A percentile compares a stretch with the other conserved stretches of the same genome.
Evolutionary conservation across 2,329 filamentous ascomycete genomes (phyloP).

Genomic region (Corniculantispora saksenae): DNA sequence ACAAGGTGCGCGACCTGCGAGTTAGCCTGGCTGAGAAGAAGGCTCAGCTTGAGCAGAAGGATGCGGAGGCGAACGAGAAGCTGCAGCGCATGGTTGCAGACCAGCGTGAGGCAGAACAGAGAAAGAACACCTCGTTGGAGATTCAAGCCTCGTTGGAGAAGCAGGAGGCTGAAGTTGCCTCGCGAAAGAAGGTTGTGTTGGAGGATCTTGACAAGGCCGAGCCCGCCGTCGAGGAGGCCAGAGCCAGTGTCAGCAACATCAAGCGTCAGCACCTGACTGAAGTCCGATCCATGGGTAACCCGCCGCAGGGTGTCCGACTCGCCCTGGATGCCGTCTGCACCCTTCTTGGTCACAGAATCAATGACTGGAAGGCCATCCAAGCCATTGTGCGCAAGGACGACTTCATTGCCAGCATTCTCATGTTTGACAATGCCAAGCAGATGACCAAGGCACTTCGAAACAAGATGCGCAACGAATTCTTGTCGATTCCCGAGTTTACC

Average conservation of each 20-base stretch:
- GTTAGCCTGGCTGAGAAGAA: constrained; percentile 93
- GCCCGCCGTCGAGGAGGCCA: constrained; percentile 88
- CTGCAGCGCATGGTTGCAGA: constrained; percentile 95
- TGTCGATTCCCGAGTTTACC: constrained; percentile 93
- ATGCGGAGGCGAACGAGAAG: constrained; percentile 95
- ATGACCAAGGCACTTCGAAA: constrained; percentile 82
- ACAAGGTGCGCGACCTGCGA: constrained; percentile 92
- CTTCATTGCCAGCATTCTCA: constrained; percentile 96
- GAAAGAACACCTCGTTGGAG: constrained; percentile 83
- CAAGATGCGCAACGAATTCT: constrained; percentile 90
- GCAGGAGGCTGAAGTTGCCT: constrained; percentile 85
- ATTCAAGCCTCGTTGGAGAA: constrained; percentile 84
- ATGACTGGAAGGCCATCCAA: constrained; percentile 90
- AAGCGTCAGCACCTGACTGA: constrained; percentile 96
- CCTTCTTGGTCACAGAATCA: constrained; percentile 83
- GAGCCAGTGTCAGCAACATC: constrained; percentile 97
- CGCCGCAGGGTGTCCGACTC: constrained; percentile 85
- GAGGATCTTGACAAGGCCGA: constrained; percentile 87
- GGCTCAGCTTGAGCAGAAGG: constrained; percentile 87
- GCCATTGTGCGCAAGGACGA: constrained; percentile 87
- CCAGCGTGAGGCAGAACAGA: constrained; percentile 89
- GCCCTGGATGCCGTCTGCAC: constrained; percentile 97
- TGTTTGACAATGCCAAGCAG: constrained; percentile 91
- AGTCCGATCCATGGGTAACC: constrained; percentile 94
- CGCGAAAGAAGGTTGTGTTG: constrained; percentile 80